Base-by-base conservation (phyloP, 139 green algal species). In the Dunaliella primolecta region DNA sequence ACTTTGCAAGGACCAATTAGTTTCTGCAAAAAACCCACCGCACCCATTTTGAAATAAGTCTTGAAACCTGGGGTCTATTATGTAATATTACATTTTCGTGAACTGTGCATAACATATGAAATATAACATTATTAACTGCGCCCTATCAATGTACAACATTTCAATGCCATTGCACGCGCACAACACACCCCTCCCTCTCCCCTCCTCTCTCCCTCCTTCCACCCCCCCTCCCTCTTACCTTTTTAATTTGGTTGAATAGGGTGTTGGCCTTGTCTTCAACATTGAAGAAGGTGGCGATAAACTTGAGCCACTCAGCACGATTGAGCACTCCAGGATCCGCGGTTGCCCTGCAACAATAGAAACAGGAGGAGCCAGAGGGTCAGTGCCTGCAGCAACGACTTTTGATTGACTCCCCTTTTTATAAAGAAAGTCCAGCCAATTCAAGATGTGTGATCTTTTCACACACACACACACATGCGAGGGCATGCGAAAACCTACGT, bases 241-340 rank as follows among this genome's bases (percentile, higher is more conserved):
- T 33, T 33, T 1, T 36, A 0, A 86, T 71, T 27, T 32, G 64
- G 34, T 75, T 57, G 55, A 93, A 97, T 2, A 93, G 32, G 30
- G 55, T 55, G 75, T 93, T 93, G 27, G 94, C 94, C 25, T 89
- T 74, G 0, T 80, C 36, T 78, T 96, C 94, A 74, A 89, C 88
- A 89, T 97, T 97, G 91, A 97, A 97, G 81, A 97, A 97, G 11
- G 91, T 74, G n/a, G 88, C 88, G 71, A 97, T 55, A 87, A 93
- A 97, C 86, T 97, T 96, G 82, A 97, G 83, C 92, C 94, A 97
- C 84, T 97, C 94, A 1, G 91, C 92, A 32, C 93, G 90, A 77
- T 94, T 94, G 24, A 97, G 83, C 0, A 89, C 76, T 15, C 94
- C 91, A 80, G 90, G 89, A 37, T 94, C 91, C 3, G 78, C 37